Evolutionary conservation across 163 green algal genomes (phyloP).

Genomic region (Coccomyxa subellipsoidea): DNA sequence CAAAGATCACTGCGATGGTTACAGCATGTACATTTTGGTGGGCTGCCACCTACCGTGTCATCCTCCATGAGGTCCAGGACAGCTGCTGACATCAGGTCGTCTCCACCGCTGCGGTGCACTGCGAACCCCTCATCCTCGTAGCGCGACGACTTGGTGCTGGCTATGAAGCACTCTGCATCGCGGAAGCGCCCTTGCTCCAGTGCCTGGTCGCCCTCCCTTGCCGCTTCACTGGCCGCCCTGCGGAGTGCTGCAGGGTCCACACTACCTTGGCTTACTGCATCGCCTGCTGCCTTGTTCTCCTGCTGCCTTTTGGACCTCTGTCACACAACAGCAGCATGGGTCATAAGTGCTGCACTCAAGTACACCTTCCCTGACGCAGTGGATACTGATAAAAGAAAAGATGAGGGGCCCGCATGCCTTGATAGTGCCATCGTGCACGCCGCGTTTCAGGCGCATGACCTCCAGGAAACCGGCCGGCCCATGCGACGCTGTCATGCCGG

Average conservation of each 20-base stretch:
- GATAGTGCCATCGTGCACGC: constrained; percentile 57
- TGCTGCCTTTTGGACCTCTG: background rate
- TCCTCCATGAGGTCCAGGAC: constrained; percentile 69
- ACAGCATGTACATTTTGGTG: too few relatives aligned
- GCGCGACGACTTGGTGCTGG: constrained; percentile 25
- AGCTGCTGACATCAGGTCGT: constrained; percentile 44
- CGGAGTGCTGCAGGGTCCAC: background rate
- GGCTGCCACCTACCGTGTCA: constrained; percentile 30
- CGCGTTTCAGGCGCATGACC: constrained; percentile 73
- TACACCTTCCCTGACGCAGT: background rate
- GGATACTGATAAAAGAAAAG: background rate
- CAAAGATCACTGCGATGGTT: too few relatives aligned
- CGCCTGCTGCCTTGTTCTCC: background rate
- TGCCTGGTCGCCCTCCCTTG: constrained; percentile 1
- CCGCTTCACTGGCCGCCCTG: constrained; percentile 2
- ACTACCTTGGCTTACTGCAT: background rate
- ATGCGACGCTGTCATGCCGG: constrained; percentile 9
- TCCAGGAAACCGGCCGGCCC: constrained; percentile 34
- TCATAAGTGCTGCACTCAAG: too few relatives aligned
- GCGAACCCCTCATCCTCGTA: constrained; percentile 45
- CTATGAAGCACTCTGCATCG: constrained; percentile 40
- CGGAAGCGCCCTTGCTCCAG: constrained; percentile 20
- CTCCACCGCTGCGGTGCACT: constrained; percentile 30
- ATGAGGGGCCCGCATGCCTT: constrained; percentile 26
- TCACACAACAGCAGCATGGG: background rate